Percentiles rank a stretch among this genome's conserved stretches.
These are phyloP conservation scores for Fusarium penzigii DNA, from an alignment of 2,329 filamentous ascomycete species.

Conservation along the genomic window DNA sequence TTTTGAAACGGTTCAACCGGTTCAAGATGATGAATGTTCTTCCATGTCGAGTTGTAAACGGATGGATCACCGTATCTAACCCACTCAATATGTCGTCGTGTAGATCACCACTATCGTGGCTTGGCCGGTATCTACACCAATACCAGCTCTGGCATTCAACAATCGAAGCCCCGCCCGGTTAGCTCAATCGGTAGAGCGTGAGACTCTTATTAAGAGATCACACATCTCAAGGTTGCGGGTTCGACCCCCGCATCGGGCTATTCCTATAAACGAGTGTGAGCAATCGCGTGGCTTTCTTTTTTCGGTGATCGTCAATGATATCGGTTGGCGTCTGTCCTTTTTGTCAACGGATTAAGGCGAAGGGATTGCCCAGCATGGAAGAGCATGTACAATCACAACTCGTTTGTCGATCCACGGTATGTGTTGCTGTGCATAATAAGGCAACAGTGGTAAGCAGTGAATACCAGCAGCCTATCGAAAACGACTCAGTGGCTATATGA, in stretches of 20 bases:
- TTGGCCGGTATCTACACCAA: background rate
- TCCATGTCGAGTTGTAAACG: background rate
- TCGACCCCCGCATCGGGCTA: conserved; percentile 48
- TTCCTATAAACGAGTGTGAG: conserved; percentile 17
- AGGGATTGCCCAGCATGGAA: too few relatives aligned
- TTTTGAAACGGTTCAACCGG: background rate
- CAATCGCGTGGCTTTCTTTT: conserved; percentile 11
- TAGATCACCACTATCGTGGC: background rate
- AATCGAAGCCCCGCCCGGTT: conserved; percentile 18
- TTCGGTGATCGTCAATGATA: background rate
- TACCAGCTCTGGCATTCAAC: background rate
- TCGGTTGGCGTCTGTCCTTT: too few relatives aligned
- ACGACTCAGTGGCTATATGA: too few relatives aligned
- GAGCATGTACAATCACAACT: too few relatives aligned
- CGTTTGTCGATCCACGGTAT: too few relatives aligned
- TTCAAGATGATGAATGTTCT: background rate
- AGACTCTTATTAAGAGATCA: conserved; percentile 52
- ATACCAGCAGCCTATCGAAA: too few relatives aligned
- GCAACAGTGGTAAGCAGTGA: too few relatives aligned
- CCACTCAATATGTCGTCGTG: background rate
- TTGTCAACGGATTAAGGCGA: too few relatives aligned
- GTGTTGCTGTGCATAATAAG: too few relatives aligned
- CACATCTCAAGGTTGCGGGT: conserved; percentile 57
- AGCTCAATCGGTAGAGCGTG: conserved; percentile 56
- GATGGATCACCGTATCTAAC: too few relatives aligned